phyloP scores from a whole-genome alignment of 176 grass and related monocot species.

The Eleusine coracana region DNA sequence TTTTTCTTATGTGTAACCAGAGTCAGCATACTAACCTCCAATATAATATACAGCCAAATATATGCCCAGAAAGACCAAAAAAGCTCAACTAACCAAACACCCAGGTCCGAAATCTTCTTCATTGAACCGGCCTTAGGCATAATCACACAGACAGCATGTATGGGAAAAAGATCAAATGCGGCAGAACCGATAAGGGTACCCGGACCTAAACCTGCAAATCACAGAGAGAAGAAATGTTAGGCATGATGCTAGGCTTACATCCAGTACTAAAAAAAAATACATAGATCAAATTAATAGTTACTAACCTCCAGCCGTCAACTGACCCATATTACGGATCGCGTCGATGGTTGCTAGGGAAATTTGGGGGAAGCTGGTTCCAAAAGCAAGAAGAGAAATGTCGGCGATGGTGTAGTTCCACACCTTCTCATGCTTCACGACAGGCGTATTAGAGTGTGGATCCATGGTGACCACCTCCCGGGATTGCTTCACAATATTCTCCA shows the following conservation, averaged over 20 bases:
- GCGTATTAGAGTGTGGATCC: constrained; percentile 39
- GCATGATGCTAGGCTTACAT: neutral
- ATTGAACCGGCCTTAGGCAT: constrained; percentile 66
- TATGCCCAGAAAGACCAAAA: constrained; percentile 96
- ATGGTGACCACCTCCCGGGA: constrained; percentile 48
- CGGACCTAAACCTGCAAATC: constrained; percentile 73
- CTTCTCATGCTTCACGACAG: constrained; percentile 58
- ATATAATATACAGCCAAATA: constrained; percentile 85
- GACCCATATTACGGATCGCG: constrained; percentile 69
- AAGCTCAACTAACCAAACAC: constrained; percentile 88
- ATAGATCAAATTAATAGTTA: neutral
- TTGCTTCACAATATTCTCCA: constrained; percentile 81
- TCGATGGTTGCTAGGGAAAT: constrained; percentile 89
- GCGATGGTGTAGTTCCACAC: constrained; percentile 94
- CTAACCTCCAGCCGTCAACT: constrained; percentile 81
- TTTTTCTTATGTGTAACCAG: neutral
- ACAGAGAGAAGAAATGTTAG: neutral
- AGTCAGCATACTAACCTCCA: constrained; percentile 56
- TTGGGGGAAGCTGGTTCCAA: constrained; percentile 97
- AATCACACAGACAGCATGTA: constrained; percentile 88
- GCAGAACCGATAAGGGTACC: constrained; percentile 92
- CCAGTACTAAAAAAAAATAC: no score
- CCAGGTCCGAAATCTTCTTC: constrained; percentile 92
- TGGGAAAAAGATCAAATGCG: constrained; percentile 85
- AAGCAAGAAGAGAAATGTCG: constrained; percentile 78